Evolutionary conservation across 352 stramenopile genomes (phyloP), one percentile per base, ranked within the genome.

Genomic region (Elongisporangium anandrum): DNA sequence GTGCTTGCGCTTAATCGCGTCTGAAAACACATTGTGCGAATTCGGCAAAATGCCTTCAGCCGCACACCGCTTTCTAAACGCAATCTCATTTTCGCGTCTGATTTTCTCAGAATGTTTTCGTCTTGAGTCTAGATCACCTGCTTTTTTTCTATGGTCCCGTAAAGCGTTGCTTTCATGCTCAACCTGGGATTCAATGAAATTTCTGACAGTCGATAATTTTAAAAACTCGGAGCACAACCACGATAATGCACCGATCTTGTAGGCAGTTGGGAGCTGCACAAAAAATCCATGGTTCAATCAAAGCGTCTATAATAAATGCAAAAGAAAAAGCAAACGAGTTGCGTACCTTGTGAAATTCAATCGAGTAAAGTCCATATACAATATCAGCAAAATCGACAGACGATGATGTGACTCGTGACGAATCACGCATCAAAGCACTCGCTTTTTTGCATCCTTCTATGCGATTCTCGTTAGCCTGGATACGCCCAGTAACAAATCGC

Each of bases 141-240:
- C 69, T 47, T 62, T 64, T 34, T 87, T 89, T 49, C 75, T 64
- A 50, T 84, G 61, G 23, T 86, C 81, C 45, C 71, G 66, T 20
- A 79, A 45, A 34, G 85, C 72, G 0, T 73, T 52, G 68, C 81
- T 80, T 52, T 89, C 79, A 34, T 86, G 73, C 49, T 90, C 78
- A 34, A 88, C 68, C 26, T 90, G 79, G 45, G 66, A 8, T 24
- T 57, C 10, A 16, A 20, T 19, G 20, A 24, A 51, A 5, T 64
- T 79, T 70, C 73, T 65, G 63, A 88, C 75, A 45, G 63, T 77
- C 41, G 73, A 70, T 19, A 90, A 56, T 21, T 77, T 85, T 13
- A 88, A 57, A n/a, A 90, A 85, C 61, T 88, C 78, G 6, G 72
- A 77, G 56, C 76, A 87, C 49, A 85, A 69, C 80, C 80, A 90